Base-by-base conservation (phyloP, 2,329 filamentous ascomycete genomes). In the Pseudogymnoascus sp. region DNA sequence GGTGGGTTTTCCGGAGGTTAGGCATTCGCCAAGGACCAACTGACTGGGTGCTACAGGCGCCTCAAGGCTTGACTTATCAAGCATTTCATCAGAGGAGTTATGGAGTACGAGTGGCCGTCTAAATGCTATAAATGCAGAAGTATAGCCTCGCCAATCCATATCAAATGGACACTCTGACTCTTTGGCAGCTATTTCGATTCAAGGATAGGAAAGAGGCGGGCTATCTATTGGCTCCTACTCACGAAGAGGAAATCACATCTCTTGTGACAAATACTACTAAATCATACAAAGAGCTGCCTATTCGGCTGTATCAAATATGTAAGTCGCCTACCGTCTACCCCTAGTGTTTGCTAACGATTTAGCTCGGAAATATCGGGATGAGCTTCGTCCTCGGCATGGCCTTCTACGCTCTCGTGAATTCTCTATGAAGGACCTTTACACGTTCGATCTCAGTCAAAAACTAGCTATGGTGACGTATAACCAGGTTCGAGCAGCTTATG, bases 401-500 rank as follows among this genome's bases (percentile, higher is more conserved):
- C 79, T 99, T 1, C 78, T 99, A 7, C 86, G 94, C 8, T 89
- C 90, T 0, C 86, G 91, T 64, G 94, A 99, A 70, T 99, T 99
- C 69, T 76, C 91, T 67, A 99, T 99, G 94, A 99, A 99, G 74
- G 94, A 99, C 73, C 81, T 99, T 1, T 99, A 99, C 72, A 97
- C 92, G 0, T 99, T 99, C 70, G 94, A 99, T 70, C 76, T 80
- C 36, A 87, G 81, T 3, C 72, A 79, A 0, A 75, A 82, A 25
- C 76, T 82, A n/a, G 93, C 93, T 1, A 77, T 92, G n/a, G 75
- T 82, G 58, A 96, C 93, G 0, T 99, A 99, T 67, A 75, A 83
- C 6, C 76, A 85, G 41, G 91, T 96, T 2, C 84, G 88, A 58
- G 72, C 74, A 37, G 88, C 88, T 1, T 99, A 99, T 71, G 79